Conservation (phyloP, 345 rosid species). For the Populus tremula region DNA sequence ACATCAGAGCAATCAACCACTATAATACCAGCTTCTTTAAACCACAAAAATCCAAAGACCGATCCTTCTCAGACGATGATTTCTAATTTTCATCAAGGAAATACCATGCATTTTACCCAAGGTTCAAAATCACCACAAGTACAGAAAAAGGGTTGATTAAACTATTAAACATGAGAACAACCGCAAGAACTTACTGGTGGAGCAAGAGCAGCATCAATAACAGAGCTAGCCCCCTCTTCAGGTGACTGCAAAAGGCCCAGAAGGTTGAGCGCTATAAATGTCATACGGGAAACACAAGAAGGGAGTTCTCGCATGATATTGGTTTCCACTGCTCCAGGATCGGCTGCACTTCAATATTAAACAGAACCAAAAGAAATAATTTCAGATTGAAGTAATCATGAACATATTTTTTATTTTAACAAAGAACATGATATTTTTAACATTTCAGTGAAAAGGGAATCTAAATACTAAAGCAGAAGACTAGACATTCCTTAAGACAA, state of each 20-base stretch:
- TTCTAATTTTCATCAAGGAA: no score
- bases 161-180: not conserved
- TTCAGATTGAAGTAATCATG: not conserved
- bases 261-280: conserved; percentile 45
- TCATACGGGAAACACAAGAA: conserved; percentile 39
- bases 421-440: not conserved
- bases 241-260: conserved; percentile 62
- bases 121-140: not conserved
- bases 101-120: not conserved
- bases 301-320: conserved; percentile 92
- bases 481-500: not conserved
- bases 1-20: no score
- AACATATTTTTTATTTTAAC: not conserved
- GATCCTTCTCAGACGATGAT: no score
- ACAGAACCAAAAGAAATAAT: conserved; percentile 11
- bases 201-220: conserved; percentile 81
- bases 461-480: not conserved
- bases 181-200: conserved; percentile 56
- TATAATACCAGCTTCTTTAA: no score
- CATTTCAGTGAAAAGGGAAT: not conserved
- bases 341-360: conserved; percentile 57
- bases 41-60: no score
- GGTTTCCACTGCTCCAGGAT: conserved; percentile 84
- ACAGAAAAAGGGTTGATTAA: not conserved
- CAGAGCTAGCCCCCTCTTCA: conserved; percentile 51